Base-by-base conservation (phyloP, 1,284 basidiomycete species). In the Tilletia walkeri region DNA sequence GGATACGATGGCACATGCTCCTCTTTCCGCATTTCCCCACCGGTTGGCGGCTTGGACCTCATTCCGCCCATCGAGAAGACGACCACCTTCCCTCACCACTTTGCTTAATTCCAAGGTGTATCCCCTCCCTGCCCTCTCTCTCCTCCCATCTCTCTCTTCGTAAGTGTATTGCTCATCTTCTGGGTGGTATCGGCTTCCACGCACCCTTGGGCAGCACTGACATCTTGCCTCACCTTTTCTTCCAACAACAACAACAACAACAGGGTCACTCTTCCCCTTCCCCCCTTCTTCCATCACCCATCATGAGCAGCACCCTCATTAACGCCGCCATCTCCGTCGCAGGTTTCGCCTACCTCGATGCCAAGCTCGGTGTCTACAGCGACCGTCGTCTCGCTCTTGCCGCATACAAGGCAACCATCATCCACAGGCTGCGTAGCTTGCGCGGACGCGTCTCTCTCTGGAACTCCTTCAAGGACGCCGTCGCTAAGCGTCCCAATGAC, bases 331-430 rank as follows among this genome's bases (percentile, higher is more conserved):
- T 73, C 69, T 73, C 72, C 45, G n/a, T 80, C 30, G 80, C 78
- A 14, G 73, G 75, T 47, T 69, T 74, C 39, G 76, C 80, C 61
- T 81, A 81, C 68, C 71, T 80, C 70, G 80, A 81, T 61, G 80
- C 80, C 69, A 79, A 80, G 67, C 72, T 76, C 61, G 78, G 78
- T 49, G 9, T 80, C 34, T 47, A 71, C 41, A 67, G 50, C 70
- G 80, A 81, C 69, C 24, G 77, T 24, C 45, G 65, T 6, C 70
- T 80, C 65, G 77, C 69, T 24, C 59, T 72, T 3, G 71, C 71
- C 39, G 70, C 69, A 9, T 63, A 63, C 38, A 67, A 56, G 50
- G 75, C 72, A 9, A 73, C 76, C 67, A 47, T 68, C 56, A 24
- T 47, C 47, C 45, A 54, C 65, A 53, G 56, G 45, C 63, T 56